These are phyloP conservation scores for Fusarium clavum DNA, from an alignment of 2,329 filamentous ascomycete genomes.

Conservation along the genomic window DNA sequence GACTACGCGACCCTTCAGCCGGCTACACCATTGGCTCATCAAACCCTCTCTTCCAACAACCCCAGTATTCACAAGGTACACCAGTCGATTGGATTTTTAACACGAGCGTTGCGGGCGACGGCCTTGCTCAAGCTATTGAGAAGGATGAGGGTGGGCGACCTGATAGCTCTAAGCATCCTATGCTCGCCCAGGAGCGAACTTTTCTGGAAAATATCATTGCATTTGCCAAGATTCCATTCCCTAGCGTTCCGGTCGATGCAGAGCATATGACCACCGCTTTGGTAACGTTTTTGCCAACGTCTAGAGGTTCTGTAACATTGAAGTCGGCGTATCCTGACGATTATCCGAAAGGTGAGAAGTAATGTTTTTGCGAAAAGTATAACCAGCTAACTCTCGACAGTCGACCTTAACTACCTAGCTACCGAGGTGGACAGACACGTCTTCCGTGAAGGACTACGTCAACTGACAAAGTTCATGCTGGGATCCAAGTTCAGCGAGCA, in stretches of 20 bases:
- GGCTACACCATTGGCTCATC: constrained; percentile 50
- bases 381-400: constrained; percentile 14
- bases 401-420: constrained; percentile 40
- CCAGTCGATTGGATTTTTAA: constrained; percentile 54
- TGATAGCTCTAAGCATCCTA: constrained; percentile 47
- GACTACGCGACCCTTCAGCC: constrained; percentile 49
- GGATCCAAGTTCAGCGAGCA: constrained; percentile 31
- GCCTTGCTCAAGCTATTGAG: constrained; percentile 48
- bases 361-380: neutral
- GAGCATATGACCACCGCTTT: constrained; percentile 43
- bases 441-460: constrained; percentile 40
- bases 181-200: constrained; percentile 47
- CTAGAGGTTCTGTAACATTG: constrained; percentile 38
- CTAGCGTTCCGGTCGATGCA: constrained; percentile 34
- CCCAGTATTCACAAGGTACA: constrained; percentile 52
- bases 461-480: constrained; percentile 42
- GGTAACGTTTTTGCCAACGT: constrained; percentile 43
- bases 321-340: constrained; percentile 37
- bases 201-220: constrained; percentile 43
- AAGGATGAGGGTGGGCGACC: constrained; percentile 50
- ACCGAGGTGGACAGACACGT: constrained; percentile 45
- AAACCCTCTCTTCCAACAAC: constrained; percentile 51
- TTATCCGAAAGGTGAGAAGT: constrained; percentile 37
- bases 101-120: constrained; percentile 43
- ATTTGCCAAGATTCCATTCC: constrained; percentile 42